These are phyloP conservation scores for Blastomyces percursus DNA, from an alignment of 2,329 filamentous ascomycete genomes.

Conservation along the genomic window DNA sequence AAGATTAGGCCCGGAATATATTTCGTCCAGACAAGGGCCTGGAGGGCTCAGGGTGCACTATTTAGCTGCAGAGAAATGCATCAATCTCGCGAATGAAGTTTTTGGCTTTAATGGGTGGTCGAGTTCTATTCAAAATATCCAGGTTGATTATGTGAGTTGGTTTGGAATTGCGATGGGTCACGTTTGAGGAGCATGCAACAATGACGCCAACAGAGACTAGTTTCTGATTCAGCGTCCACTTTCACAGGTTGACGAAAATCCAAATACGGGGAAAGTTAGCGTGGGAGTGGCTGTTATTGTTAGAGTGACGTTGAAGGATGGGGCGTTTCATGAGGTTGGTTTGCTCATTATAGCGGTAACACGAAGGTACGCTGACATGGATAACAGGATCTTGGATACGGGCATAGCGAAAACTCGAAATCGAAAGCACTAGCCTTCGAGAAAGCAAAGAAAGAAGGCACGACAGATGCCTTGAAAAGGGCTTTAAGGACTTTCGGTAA, in stretches of 20 bases:
- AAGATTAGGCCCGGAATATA: slow-evolving; percentile 90
- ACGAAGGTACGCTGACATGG: not conserved
- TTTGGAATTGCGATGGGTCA: not conserved
- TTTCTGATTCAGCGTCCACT: not conserved
- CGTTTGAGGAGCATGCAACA: not conserved
- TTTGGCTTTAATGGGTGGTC: slow-evolving; percentile 99
- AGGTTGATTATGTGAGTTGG: slow-evolving; percentile 69
- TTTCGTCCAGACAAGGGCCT: slow-evolving; percentile 74
- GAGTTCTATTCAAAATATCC: slow-evolving; percentile 84
- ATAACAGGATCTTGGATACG: slow-evolving; percentile 74
- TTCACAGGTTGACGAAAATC: slow-evolving; percentile 62
- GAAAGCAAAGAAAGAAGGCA: slow-evolving; percentile 97
- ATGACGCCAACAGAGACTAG: not conserved
- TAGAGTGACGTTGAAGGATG: slow-evolving; percentile 78
- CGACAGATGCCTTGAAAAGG: slow-evolving; percentile 86
- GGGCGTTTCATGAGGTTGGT: slow-evolving; percentile 75
- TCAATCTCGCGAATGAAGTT: slow-evolving; percentile 85
- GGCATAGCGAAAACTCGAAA: slow-evolving; percentile 90
- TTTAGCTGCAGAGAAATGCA: slow-evolving; percentile 90
- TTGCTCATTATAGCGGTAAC: not conserved
- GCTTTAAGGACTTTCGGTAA: slow-evolving; percentile 88
- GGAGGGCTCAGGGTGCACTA: slow-evolving; percentile 84
- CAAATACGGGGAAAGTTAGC: slow-evolving; percentile 64
- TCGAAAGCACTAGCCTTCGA: slow-evolving; percentile 93
- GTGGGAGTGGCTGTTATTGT: slow-evolving; percentile 84